These are phyloP conservation scores for Blastobotrys elegans DNA, from an alignment of 1,139 yeast species.

Conservation along the genomic window DNA sequence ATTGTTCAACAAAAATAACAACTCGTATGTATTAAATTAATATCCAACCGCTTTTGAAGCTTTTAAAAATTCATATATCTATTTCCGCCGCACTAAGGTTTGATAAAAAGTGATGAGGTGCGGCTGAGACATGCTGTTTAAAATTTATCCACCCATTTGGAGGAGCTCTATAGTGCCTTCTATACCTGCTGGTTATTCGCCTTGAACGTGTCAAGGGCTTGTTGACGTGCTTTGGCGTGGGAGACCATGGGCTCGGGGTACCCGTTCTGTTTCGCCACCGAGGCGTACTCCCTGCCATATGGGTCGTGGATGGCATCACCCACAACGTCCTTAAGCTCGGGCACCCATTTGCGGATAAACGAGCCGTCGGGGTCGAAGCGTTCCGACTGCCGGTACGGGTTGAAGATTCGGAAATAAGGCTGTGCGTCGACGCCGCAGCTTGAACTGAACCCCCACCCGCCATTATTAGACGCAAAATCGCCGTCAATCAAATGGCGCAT, in stretches of 20 bases:
- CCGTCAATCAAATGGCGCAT: slow-evolving; percentile 46
- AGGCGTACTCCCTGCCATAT: slow-evolving; percentile 24
- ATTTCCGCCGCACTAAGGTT: no score
- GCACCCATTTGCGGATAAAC: slow-evolving; percentile 48
- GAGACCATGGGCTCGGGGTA: slow-evolving; percentile 45
- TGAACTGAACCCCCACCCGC: slow-evolving; percentile 55
- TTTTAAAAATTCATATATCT: no score
- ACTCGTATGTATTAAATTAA: neutral
- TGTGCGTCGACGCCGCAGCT: slow-evolving; percentile 37
- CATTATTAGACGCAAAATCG: slow-evolving; percentile 51
- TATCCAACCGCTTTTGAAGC: neutral
- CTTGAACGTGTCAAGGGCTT: slow-evolving; percentile 15
- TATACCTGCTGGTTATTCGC: no score
- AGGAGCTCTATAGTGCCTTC: no score
- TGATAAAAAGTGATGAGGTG: no score
- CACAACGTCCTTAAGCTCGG: slow-evolving; percentile 36
- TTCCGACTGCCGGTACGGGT: slow-evolving; percentile 48
- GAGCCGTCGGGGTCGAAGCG: slow-evolving; percentile 45
- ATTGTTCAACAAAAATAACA: no score
- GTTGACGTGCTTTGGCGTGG: slow-evolving; percentile 27
- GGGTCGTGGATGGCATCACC: slow-evolving; percentile 39
- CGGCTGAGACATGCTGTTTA: no score
- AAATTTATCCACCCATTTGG: no score
- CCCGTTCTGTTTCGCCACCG: slow-evolving; percentile 27
- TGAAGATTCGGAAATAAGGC: slow-evolving; percentile 53